These are phyloP conservation scores for Picocystis sp. DNA, from an alignment of 163 green algal species.

Conservation along the genomic window DNA sequence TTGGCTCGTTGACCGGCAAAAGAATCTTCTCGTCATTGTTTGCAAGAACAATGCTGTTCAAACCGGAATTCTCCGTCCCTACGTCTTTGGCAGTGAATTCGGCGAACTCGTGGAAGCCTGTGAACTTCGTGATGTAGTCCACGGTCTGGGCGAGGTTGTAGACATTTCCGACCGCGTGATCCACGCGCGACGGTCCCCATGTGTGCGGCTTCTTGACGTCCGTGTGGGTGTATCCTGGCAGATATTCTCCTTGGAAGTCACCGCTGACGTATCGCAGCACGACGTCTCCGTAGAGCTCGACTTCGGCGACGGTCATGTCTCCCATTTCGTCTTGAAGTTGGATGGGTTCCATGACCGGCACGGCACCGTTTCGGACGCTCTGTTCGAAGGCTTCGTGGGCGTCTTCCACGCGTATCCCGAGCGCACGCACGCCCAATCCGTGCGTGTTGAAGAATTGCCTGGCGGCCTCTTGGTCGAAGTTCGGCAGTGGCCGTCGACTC, in stretches of 20 bases:
- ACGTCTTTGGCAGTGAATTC: conserved; percentile 87
- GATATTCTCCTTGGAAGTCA: conserved; percentile 31
- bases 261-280: conserved; percentile 72
- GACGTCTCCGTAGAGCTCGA: conserved; percentile 85
- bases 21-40: conserved; percentile 87
- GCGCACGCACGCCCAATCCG: conserved; percentile 65
- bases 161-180: conserved; percentile 91
- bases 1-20: conserved; percentile 93
- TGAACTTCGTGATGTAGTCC: conserved; percentile 52
- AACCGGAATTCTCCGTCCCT: conserved; percentile 68
- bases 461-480: conserved; percentile 38
- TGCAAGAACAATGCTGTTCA: conserved; percentile 86
- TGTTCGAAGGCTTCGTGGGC: conserved; percentile 49
- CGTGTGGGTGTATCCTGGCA: conserved; percentile 39
- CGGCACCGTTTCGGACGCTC: conserved; percentile 43
- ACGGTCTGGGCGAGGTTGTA: conserved; percentile 47
- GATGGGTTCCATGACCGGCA: conserved; percentile 37
- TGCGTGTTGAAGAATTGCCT: conserved; percentile 55
- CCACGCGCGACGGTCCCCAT: conserved; percentile 19
- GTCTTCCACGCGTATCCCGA: conserved; percentile 62
- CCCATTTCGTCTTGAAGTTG: conserved; percentile 22
- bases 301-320: conserved; percentile 36
- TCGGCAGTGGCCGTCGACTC: conserved; percentile 25
- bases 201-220: background rate
- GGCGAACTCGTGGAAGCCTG: conserved; percentile 95